Base-by-base conservation (phyloP, 2,329 filamentous ascomycete genomes). In the Talaromyces funiculosus region DNA sequence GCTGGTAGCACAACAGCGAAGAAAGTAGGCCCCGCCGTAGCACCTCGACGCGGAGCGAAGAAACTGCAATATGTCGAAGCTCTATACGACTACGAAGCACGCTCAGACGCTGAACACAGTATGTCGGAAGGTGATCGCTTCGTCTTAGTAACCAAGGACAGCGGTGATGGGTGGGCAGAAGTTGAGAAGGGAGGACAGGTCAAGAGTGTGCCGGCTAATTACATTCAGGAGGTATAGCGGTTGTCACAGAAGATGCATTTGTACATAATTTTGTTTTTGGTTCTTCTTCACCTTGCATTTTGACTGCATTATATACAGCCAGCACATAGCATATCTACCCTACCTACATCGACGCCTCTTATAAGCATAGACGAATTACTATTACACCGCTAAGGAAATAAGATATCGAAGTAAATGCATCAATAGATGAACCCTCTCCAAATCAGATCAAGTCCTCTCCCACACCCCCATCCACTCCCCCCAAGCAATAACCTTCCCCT, bases 161-260 rank as follows among this genome's bases (percentile, higher is more conserved):
- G 87, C 0, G 94, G 94, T 1, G 94, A 97, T 77, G 94, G 94
- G 0, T 99, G 94, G 94, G 90, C 88, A 29, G 94, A 97, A 78
- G 94, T 99, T 18, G 94, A 97, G 78, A 92, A 90, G 75, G 92
- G 90, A 18, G 92, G 92, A 1, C 80, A 86, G 42, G 90, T 87
- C 53, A 92, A 87, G 71, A 96, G 92, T 73, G 94, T 99, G 58
- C 94, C 94, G 49, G 92, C 92, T 38, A 96, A 91, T 74, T 99
- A 97, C 78, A 84, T 97, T 62, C 89, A 92, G 75, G 84, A 88
- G 69, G 85, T 90, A 55, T 89, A 69, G 38, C 9, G 3, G 10
- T 54, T 29, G 3, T 38, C 9, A 16, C 14, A 9, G 12, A 10
- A 16, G 14, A 47, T 45, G 43, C 35, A 38, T 54, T 26, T 54